Percentiles rank a stretch among this genome's conserved stretches.
Conservation (phyloP, 257 asterid genomes). For the Paulownia fortunei region DNA sequence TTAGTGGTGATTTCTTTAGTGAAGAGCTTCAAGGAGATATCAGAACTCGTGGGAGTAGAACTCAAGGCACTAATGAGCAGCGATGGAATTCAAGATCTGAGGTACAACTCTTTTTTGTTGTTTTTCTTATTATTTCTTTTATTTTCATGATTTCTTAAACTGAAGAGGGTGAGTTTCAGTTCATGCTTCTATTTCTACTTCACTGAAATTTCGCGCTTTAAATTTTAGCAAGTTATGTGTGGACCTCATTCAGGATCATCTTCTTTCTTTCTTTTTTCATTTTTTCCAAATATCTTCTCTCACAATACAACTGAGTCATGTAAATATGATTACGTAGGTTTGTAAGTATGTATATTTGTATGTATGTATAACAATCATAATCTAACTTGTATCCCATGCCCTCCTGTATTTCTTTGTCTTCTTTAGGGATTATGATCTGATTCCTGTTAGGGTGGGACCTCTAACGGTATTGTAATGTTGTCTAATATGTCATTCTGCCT, state of each 20-base stretch:
- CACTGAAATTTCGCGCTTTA: neutral
- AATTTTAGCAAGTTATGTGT: neutral
- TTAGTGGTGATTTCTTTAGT: constrained; percentile 48
- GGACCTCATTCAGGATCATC: neutral
- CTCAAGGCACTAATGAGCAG: constrained; percentile 45
- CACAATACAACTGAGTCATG: neutral
- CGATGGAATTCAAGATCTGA: constrained; percentile 69
- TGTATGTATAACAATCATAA: neutral
- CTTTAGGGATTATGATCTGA: constrained; percentile 28
- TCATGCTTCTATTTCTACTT: neutral
- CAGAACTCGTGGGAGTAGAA: constrained; percentile 43
- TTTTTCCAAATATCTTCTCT: neutral
- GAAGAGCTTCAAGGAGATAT: constrained; percentile 52
- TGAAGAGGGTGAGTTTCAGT: neutral
- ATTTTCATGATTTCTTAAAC: neutral
- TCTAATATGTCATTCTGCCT: neutral
- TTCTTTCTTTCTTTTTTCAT: neutral
- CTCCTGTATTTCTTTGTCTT: neutral
- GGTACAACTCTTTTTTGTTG: constrained; percentile 43
- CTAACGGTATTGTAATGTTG: neutral
- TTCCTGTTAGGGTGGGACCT: neutral
- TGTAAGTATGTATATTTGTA: neutral
- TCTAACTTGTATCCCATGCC: neutral
- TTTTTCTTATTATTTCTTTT: no score
- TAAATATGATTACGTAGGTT: neutral